Base-by-base conservation (phyloP, 805 yeast genomes). In the Candida mattraensis region DNA sequence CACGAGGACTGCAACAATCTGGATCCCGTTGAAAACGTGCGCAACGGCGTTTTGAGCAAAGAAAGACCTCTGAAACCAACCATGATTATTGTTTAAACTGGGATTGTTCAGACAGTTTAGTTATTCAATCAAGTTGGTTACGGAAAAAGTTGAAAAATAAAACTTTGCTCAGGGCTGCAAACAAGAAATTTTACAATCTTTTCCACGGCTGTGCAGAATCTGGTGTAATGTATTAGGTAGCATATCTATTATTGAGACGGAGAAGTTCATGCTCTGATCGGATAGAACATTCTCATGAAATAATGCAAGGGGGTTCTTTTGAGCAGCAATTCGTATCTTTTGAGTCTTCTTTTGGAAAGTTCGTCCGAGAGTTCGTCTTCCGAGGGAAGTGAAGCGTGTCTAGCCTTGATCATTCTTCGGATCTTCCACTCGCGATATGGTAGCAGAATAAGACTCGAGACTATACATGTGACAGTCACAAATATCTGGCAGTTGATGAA, bases 401-500 rank as follows among this genome's bases (percentile, higher is more conserved):
- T 49, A 3, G 54, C 54, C 4, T 25, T 37, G 10, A 77, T 42
- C 51, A 64, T 63, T 29, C 71, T 55, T 28, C 65, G 53, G 2
- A 81, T 74, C 38, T 75, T 64, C 67, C 70, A 69, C 47, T 79
- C 83, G 50, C 89, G 65, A 25, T 76, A 63, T 1, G 76, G 61
- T 2, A 78, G 42, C 24, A 80, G 43, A 2, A 72, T 4, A 5
- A 69, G 40, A 0, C 73, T 72, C 15, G 61, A 60, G 7, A 70
- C 53, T 34, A 72, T 70, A 33, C 75, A 60, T 13, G 67, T 49
- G 21, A 58, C 38, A 4, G 83, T 84, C 10, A 78, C 76, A 48
- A 79, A 77, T 1, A 80, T 67, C 50, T 82, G 87, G 13, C 84
- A 69, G 48, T 79, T 70, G 14, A 74, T 56, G 45, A 70, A 83